phyloP scores from a whole-genome alignment of 2,329 filamentous ascomycete species.

The Amesomyces nigricolor region DNA sequence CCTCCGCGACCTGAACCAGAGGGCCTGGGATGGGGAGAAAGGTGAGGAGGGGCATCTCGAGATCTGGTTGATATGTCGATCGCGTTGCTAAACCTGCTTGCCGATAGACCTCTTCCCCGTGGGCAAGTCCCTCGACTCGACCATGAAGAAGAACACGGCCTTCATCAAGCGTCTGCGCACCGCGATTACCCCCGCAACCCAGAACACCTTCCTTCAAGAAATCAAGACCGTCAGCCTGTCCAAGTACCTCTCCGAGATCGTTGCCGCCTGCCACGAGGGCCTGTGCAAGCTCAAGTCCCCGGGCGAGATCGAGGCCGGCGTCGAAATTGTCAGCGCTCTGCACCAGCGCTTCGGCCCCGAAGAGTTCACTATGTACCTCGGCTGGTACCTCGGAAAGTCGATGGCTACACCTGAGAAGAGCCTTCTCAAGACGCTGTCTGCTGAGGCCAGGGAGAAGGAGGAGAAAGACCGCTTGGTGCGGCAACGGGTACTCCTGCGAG shows the following conservation, averaged over 20 bases:
- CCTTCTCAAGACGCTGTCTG: slow-evolving; percentile 67
- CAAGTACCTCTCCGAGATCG: slow-evolving; percentile 96
- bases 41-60: slow-evolving; percentile 45
- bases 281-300: slow-evolving; percentile 86
- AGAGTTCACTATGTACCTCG: slow-evolving; percentile 87
- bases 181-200: slow-evolving; percentile 72
- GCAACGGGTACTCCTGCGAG: slow-evolving; percentile 77
- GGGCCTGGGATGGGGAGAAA: slow-evolving; percentile 83
- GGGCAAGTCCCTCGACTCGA: slow-evolving; percentile 79
- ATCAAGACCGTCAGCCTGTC: slow-evolving; percentile 85
- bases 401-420: slow-evolving; percentile 86
- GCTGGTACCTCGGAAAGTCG: slow-evolving; percentile 86
- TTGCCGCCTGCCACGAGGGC: slow-evolving; percentile 91
- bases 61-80: not conserved
- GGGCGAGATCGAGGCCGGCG: slow-evolving; percentile 84
- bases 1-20: slow-evolving; percentile 80
- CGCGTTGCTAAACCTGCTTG: not conserved
- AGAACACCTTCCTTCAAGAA: slow-evolving; percentile 81
- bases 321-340: slow-evolving; percentile 90
- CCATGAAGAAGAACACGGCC: slow-evolving; percentile 95
- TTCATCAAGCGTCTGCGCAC: slow-evolving; percentile 96
- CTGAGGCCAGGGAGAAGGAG: slow-evolving; percentile 85
- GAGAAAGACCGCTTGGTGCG: slow-evolving; percentile 88
- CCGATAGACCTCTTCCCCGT: slow-evolving; percentile 68
- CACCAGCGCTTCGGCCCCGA: slow-evolving; percentile 88